phyloP scores from a whole-genome alignment of 257 asterid species.

The Ilex asprella region DNA sequence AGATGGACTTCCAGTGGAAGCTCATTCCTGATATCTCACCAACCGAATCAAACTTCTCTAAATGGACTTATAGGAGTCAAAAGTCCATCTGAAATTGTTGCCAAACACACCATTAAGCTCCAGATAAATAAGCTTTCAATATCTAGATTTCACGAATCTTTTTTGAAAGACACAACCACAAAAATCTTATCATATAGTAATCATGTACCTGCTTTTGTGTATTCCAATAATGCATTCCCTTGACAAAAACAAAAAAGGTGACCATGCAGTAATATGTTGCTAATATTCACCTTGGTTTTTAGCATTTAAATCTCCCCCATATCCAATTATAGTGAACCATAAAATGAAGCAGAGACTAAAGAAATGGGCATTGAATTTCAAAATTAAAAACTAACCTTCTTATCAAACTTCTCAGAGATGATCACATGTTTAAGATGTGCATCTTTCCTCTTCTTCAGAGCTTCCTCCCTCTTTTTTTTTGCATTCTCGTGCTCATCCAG shows the following conservation, averaged over 20 bases:
- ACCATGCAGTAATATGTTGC: background rate
- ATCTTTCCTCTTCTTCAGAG: constrained; percentile 83
- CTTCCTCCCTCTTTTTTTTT: constrained; percentile 66
- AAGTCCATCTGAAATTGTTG: no score
- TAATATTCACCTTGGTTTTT: background rate
- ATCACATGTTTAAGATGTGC: constrained; percentile 82
- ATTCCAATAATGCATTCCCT: no score
- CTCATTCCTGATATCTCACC: no score
- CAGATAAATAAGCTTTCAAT: no score
- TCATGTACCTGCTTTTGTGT: background rate
- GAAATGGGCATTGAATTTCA: background rate
- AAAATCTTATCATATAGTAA: no score
- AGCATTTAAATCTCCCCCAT: background rate
- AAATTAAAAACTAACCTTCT: constrained; percentile 45
- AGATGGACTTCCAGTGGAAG: no score
- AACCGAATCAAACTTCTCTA: no score
- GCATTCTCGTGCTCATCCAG: constrained; percentile 65
- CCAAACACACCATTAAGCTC: no score
- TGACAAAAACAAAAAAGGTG: background rate
- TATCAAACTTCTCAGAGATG: constrained; percentile 83
- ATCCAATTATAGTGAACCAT: background rate
- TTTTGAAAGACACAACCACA: no score
- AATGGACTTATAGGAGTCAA: no score
- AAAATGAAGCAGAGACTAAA: background rate
- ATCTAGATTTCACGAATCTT: no score